These are phyloP conservation scores for Talaromyces sp. DNA, from an alignment of 2,329 filamentous ascomycete genomes.

Conservation along the genomic window DNA sequence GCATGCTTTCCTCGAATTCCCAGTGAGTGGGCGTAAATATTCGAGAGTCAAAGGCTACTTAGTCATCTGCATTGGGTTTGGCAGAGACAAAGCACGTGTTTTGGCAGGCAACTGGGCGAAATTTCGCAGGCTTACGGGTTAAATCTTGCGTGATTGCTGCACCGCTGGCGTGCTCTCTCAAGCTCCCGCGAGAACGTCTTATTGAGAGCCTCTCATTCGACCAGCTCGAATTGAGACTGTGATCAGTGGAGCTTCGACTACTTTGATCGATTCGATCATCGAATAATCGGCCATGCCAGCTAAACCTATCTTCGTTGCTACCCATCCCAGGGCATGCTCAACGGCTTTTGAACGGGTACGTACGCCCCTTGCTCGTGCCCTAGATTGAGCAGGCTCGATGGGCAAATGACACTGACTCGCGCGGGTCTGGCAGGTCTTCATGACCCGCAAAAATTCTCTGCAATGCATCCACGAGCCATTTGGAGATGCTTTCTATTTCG, in stretches of 20 bases:
- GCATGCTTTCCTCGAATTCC: not conserved
- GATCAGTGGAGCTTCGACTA: not conserved
- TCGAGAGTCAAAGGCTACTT: not conserved
- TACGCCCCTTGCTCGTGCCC: constrained; percentile 20
- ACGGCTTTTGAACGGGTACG: constrained; percentile 92
- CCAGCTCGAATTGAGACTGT: constrained; percentile 1
- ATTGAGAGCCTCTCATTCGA: not conserved
- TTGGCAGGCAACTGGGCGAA: not conserved
- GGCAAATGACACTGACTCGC: constrained; percentile 5
- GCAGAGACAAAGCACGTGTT: not conserved
- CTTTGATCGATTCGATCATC: not conserved
- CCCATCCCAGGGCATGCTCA: constrained; percentile 90
- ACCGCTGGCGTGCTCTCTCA: constrained; percentile 8
- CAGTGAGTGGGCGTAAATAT: not conserved
- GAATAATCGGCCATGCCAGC: not conserved
- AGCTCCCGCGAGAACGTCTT: not conserved
- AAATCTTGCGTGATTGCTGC: constrained; percentile 16
- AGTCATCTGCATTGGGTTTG: not conserved
- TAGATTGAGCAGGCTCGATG: not conserved
- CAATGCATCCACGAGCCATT: constrained; percentile 92
- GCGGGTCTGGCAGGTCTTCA: constrained; percentile 68
- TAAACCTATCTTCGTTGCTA: constrained; percentile 79
- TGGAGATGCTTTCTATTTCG: constrained; percentile 94
- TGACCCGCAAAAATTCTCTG: constrained; percentile 81
- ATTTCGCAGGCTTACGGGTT: constrained; percentile 11